A percentile compares a stretch with the other conserved stretches of the same genome.
Evolutionary conservation across 306 rosid species (phyloP).

Genomic region (Glycine tomentella): DNA sequence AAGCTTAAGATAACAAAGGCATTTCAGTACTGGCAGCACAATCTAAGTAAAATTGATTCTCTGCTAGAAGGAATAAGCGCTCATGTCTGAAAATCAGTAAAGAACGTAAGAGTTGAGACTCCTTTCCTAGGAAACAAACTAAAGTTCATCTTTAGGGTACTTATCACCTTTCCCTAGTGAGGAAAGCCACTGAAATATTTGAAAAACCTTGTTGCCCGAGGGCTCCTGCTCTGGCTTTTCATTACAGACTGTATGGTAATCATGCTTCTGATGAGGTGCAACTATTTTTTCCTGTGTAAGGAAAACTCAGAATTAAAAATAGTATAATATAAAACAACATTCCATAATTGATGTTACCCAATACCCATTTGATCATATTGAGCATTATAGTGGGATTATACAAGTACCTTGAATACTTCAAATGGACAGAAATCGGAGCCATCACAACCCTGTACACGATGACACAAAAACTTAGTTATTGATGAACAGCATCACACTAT

Average conservation of each 20-base stretch:
- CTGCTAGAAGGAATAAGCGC: conserved; percentile 44
- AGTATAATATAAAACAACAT: neutral
- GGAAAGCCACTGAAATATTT: conserved; percentile 63
- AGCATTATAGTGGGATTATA: conserved; percentile 35
- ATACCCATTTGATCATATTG: conserved; percentile 19
- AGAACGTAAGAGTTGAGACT: conserved; percentile 36
- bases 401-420: conserved; percentile 77
- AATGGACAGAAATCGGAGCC: conserved; percentile 80
- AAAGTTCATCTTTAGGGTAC: conserved; percentile 71
- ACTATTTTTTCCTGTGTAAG: conserved; percentile 66
- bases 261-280: conserved; percentile 74
- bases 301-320: conserved; percentile 14
- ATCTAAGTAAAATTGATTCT: conserved; percentile 33
- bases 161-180: conserved; percentile 52
- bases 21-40: conserved; percentile 40
- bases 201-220: conserved; percentile 54
- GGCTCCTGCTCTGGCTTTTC: conserved; percentile 50
- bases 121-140: conserved; percentile 51
- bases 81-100: conserved; percentile 47
- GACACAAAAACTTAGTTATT: neutral
- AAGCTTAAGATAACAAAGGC: conserved; percentile 36
- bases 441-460: conserved; percentile 72
- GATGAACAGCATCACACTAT: conserved; percentile 17
- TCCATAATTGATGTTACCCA: neutral
- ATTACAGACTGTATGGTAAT: conserved; percentile 64